Evolutionary conservation across 2,329 filamentous ascomycete genomes (phyloP).

Genomic region (Massarina eburnea): DNA sequence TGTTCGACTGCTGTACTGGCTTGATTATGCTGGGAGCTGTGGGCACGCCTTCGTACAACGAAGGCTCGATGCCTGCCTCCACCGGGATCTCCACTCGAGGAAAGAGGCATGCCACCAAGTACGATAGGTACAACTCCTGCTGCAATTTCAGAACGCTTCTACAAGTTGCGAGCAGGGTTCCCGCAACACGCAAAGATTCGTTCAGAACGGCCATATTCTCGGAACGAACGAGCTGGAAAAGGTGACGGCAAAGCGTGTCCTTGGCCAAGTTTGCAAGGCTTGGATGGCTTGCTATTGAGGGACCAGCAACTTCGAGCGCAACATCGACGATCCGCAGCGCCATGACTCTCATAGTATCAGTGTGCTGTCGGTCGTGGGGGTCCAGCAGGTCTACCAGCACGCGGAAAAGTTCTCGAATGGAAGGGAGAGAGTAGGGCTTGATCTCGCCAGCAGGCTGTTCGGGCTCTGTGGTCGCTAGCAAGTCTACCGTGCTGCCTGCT

Average conservation of each 20-base stretch:
- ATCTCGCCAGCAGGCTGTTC: constrained; percentile 59
- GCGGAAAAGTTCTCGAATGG: constrained; percentile 89
- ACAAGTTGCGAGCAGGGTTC: constrained; percentile 88
- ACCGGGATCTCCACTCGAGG: constrained; percentile 91
- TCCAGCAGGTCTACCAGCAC: constrained; percentile 93
- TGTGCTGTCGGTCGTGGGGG: constrained; percentile 88
- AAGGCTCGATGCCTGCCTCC: constrained; percentile 86
- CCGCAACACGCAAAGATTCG: constrained; percentile 87
- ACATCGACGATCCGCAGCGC: constrained; percentile 96
- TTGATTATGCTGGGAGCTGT: constrained; percentile 87
- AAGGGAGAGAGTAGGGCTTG: constrained; percentile 89
- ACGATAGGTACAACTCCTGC: constrained; percentile 93
- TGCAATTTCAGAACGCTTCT: constrained; percentile 89
- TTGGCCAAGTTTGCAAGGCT: constrained; percentile 84
- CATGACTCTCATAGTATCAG: constrained; percentile 96
- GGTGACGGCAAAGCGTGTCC: constrained; percentile 87
- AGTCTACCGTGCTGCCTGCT: constrained; percentile 48
- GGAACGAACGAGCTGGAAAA: constrained; percentile 94
- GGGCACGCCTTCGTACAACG: constrained; percentile 89
- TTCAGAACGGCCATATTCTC: constrained; percentile 96
- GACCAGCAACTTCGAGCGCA: constrained; percentile 91
- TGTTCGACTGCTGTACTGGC: constrained; percentile 66
- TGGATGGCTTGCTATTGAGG: constrained; percentile 90
- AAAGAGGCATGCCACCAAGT: constrained; percentile 90
- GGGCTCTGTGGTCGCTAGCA: constrained; percentile 43